Evolutionary conservation across 176 grass and related monocot species (phyloP), one percentile per base, ranked within the genome.

Genomic region (Rhynchospora breviuscula): DNA sequence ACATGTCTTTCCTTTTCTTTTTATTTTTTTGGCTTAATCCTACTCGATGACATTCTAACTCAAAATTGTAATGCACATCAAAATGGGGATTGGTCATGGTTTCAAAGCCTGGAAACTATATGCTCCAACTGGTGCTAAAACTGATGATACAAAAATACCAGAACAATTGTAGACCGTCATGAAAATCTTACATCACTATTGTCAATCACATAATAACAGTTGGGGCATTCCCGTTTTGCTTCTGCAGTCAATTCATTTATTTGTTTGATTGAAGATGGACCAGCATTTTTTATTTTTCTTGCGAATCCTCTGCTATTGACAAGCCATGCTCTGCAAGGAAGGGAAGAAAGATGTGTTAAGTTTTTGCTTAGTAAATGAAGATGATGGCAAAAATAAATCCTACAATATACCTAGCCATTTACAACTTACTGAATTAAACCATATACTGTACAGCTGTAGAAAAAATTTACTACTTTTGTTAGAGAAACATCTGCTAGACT

Each of bases 161-260:
- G 12, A 78, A 25, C 59, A 56, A 59, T 10, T 48, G 25, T n/a
- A 31, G 13, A 77, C 29, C 54, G 13, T 7, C 8, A 29, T 15
- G 22, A 77, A 4, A 77, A 77, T 13, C 73, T 95, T 90, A 95
- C 93, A 93, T 93, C 90, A 47, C 89, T 89, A 82, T 99, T 99
- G 84, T 93, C 91, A 47, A 99, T 93, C 53, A 89, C 40, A 79
- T 99, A 71, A 40, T 89, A 84, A 87, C 96, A 99, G 25, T 92
- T 95, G 13, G 96, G 89, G 53, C 96, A 95, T 86, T 99, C 93
- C 43, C 68, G 63, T 59, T 59, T 79, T 47, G 93, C 96, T 72
- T 91, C 95, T 84, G 81, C 71, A 67, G 79, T 81, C 22, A 80
- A 26, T 76, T 93, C 95, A 59, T 86, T 89, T 79, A 93, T 91